Evolutionary conservation across 179 eudicot species (phyloP), one percentile per base, ranked within the genome.

Genomic region (Sideroxylon spinosum): DNA sequence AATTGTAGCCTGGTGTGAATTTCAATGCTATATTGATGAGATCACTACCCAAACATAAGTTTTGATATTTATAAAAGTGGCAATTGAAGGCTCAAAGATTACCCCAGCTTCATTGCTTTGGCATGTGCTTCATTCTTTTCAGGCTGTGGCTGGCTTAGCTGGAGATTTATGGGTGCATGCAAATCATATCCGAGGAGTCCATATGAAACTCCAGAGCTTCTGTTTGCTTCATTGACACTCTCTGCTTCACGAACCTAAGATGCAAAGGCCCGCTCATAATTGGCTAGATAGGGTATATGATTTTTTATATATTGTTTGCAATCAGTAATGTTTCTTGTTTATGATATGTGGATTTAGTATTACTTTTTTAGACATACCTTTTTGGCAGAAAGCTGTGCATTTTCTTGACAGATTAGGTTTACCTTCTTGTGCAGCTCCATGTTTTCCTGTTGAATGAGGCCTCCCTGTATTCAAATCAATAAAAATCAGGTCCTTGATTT

Each of bases 401-500:
- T 89, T 76, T 89, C 88, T 50, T 88, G 82, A 68, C 68, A 71
- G 66, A 87, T 59, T 74, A 82, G 75, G 81, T 85, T 76, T 49
- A 89, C 77, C 82, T 89, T 85, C 85, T 86, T 90, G 65, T 86
- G 71, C 56, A 92, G 90, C 72, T 90, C 91, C 26, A 85, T 75
- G 78, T 90, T 90, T 63, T 92, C 91, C 77, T 92, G 90, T 56
- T 86, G 86, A 77, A 88, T 79, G 82, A 85, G 76, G 68, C 78
- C 74, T 65, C 85, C 89, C 98, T 94, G 88, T 81, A 83, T 78
- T 50, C 66, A 73, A 65, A 50, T 48, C 32, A 76, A 68, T 8
- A 37, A 50, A 71, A 53, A 77, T 87, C 73, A 90, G 82, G 53
- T 78, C 26, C 5, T 68, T 55, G 11, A 32, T 81, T 65, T 14